phyloP scores from a whole-genome alignment of 768 basidiomycete genomes.

The Tylopilus rubrobrunneus region DNA sequence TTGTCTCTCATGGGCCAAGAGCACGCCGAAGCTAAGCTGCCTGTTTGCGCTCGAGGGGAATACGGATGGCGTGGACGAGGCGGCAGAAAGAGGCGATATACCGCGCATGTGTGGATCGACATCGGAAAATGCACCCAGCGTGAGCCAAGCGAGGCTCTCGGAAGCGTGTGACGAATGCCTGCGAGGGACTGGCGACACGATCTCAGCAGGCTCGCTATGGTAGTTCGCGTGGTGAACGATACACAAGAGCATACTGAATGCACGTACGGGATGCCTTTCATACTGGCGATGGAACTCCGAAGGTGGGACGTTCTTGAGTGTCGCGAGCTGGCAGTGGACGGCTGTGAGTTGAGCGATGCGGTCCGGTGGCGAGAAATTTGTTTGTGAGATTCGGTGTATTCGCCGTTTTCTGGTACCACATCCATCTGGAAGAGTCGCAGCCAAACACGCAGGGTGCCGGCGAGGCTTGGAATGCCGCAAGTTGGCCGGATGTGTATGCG shows the following conservation, averaged over 20 bases:
- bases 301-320: conserved; percentile 15
- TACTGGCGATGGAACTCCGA: conserved; percentile 12
- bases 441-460: too few species aligned
- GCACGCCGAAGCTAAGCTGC: conserved; percentile 40
- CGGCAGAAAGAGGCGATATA: conserved; percentile 40
- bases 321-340: conserved; percentile 3
- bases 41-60: conserved; percentile 19
- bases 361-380: conserved; percentile 7
- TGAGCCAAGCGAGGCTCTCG: conserved; percentile 61
- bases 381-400: conserved; percentile 1
- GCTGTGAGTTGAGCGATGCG: conserved; percentile 14
- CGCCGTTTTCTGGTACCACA: conserved; percentile 8
- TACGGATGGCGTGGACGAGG: conserved; percentile 27
- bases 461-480: too few species aligned
- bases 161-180: conserved; percentile 59
- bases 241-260: neutral
- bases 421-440: conserved; percentile 11
- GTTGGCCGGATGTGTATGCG: too few species aligned
- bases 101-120: conserved; percentile 39
- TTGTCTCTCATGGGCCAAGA: conserved; percentile 35
- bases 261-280: conserved; percentile 18
- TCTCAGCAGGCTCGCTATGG: conserved; percentile 37
- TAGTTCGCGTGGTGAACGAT: neutral
- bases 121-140: conserved; percentile 39
- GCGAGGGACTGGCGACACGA: conserved; percentile 63